Percentiles rank a stretch among this genome's conserved stretches.
Evolutionary conservation across 2,329 filamentous ascomycete genomes (phyloP).

Genomic region (Botryosphaeria agaves): DNA sequence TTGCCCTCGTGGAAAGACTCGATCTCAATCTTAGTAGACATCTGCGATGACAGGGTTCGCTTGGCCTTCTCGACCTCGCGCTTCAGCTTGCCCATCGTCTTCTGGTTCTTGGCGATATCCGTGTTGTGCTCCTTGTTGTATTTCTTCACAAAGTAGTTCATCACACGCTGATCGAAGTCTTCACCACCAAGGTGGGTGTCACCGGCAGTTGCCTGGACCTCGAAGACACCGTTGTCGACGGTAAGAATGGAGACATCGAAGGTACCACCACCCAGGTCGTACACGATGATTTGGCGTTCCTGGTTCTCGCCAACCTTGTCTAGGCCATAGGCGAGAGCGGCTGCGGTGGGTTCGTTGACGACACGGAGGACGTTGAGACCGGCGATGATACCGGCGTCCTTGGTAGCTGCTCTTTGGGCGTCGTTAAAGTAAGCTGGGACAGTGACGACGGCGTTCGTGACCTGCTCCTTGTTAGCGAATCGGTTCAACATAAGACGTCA

Average conservation of each 20-base stretch:
- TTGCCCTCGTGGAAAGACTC: slow-evolving; percentile 94
- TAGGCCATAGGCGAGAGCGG: slow-evolving; percentile 85
- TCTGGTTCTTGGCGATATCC: slow-evolving; percentile 83
- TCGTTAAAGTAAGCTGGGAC: slow-evolving; percentile 98
- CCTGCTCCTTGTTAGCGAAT: too few relatives aligned
- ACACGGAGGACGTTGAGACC: slow-evolving; percentile 92
- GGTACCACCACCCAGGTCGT: slow-evolving; percentile 87
- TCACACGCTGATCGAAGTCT: slow-evolving; percentile 96
- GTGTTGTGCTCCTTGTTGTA: slow-evolving; percentile 98
- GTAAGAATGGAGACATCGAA: slow-evolving; percentile 86
- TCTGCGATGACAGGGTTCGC: slow-evolving; percentile 60
- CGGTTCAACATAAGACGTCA: too few relatives aligned
- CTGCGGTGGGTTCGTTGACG: slow-evolving; percentile 91
- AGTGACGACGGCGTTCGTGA: slow-evolving; percentile 79
- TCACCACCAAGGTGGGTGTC: slow-evolving; percentile 96
- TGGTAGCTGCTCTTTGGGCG: slow-evolving; percentile 91
- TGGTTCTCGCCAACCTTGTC: slow-evolving; percentile 64
- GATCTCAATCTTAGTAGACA: slow-evolving; percentile 48
- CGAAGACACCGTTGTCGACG: slow-evolving; percentile 59
- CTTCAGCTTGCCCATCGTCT: slow-evolving; percentile 99
- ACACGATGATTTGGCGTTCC: slow-evolving; percentile 67
- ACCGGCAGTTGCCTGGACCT: slow-evolving; percentile 88
- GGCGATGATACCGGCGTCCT: slow-evolving; percentile 83
- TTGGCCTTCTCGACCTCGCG: slow-evolving; percentile 99
- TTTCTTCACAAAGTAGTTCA: slow-evolving; percentile 87